These are phyloP conservation scores for Aureobasidium melanogenum DNA, from an alignment of 2,329 filamentous ascomycete species.

Conservation along the genomic window DNA sequence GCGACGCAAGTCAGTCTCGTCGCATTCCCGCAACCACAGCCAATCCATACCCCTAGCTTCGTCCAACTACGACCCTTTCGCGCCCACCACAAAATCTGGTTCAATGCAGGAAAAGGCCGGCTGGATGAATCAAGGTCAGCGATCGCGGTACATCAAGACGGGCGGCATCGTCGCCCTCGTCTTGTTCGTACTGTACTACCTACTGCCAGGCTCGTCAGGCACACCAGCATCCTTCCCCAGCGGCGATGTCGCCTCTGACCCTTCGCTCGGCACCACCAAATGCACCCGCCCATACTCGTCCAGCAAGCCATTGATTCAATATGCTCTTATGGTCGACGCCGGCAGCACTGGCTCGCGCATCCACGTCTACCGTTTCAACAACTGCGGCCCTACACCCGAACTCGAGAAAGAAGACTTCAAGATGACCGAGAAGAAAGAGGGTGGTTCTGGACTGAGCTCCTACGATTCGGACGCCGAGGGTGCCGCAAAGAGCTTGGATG, in stretches of 20 bases:
- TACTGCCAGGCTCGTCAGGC: conserved; percentile 33
- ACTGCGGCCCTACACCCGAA: conserved; percentile 91
- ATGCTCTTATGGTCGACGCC: conserved; percentile 97
- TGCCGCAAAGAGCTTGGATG: conserved; percentile 82
- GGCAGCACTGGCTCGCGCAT: conserved; percentile 96
- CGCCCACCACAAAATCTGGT: conserved; percentile 18
- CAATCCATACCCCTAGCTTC: conserved; percentile 6
- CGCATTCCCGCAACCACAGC: neutral
- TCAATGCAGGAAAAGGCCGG: conserved; percentile 38
- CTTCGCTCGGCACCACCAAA: conserved; percentile 57
- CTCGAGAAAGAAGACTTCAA: conserved; percentile 88
- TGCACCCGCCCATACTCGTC: conserved; percentile 78
- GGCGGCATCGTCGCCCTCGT: conserved; percentile 51
- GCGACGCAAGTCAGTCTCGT: conserved; percentile 44
- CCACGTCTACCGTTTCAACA: conserved; percentile 99
- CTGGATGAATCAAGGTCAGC: conserved; percentile 54
- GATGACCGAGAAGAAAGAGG: conserved; percentile 80
- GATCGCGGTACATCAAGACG: conserved; percentile 53
- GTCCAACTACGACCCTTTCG: conserved; percentile 33
- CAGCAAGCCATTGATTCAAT: conserved; percentile 90
- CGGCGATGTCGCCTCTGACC: conserved; percentile 41
- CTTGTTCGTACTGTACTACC: conserved; percentile 48
- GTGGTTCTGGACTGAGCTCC: conserved; percentile 71
- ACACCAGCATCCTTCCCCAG: conserved; percentile 20
- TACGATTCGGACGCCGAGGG: conserved; percentile 79